phyloP scores from a whole-genome alignment of 1,284 basidiomycete species.

The Leccinum subrobustum region DNA sequence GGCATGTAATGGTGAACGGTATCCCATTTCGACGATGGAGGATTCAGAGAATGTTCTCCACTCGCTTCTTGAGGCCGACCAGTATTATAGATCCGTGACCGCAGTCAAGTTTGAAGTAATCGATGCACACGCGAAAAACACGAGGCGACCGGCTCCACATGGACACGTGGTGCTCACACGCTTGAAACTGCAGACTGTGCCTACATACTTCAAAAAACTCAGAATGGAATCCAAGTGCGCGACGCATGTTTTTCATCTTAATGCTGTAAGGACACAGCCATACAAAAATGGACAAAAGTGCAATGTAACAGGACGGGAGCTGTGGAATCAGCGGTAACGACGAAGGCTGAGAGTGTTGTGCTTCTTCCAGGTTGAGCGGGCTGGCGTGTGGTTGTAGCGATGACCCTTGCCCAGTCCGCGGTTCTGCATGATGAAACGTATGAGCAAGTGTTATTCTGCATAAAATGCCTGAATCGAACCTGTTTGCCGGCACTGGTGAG shows the following conservation, averaged over 20 bases:
- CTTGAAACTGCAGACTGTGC: background rate
- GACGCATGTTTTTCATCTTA: constrained; percentile 15
- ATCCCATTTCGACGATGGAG: constrained; percentile 18
- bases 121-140: constrained; percentile 21
- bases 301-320: constrained; percentile 4
- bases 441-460: constrained; percentile 1
- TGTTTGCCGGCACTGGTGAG: constrained; percentile 97
- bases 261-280: constrained; percentile 18
- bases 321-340: constrained; percentile 84
- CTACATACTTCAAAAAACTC: background rate
- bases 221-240: background rate
- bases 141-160: constrained; percentile 12
- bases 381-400: constrained; percentile 92
- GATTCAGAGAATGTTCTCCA: constrained; percentile 5
- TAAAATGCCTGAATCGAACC: constrained; percentile 42
- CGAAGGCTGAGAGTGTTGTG: constrained; percentile 98
- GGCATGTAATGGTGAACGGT: constrained; percentile 13
- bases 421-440: constrained; percentile 49
- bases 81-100: background rate
- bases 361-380: constrained; percentile 91
- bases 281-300: constrained; percentile 16
- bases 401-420: constrained; percentile 95
- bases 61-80: background rate
- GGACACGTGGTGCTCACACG: background rate
- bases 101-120: constrained; percentile 14